A percentile compares a stretch with the other conserved stretches of the same genome.
phyloP scores from a whole-genome alignment of 2,329 filamentous ascomycete genomes.

The Aureobasidium sp. region DNA sequence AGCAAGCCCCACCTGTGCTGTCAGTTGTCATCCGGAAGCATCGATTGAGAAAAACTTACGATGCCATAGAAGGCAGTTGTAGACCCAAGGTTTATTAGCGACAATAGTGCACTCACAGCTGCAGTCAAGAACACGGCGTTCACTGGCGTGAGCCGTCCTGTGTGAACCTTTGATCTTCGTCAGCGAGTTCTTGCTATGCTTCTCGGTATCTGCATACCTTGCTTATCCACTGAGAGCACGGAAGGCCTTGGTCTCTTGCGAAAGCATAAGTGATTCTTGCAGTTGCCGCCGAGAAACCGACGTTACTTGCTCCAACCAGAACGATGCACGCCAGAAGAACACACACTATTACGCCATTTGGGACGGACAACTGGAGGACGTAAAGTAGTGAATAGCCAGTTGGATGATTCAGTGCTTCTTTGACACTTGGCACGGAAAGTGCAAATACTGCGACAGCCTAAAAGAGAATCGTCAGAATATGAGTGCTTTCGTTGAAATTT shows the following conservation, averaged over 20 bases:
- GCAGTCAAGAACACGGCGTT: slow-evolving; percentile 18
- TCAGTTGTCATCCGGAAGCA: background rate
- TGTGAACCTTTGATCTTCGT: slow-evolving; percentile 1
- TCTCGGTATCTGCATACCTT: background rate
- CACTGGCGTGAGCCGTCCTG: slow-evolving; percentile 1
- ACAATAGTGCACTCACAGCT: slow-evolving; percentile 16
- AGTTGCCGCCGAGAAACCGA: slow-evolving; percentile 1
- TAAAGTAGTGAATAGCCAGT: slow-evolving; percentile 33
- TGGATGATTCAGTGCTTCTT: slow-evolving; percentile 24
- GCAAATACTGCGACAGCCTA: slow-evolving; percentile 21
- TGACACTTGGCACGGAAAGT: slow-evolving; percentile 24
- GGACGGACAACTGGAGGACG: slow-evolving; percentile 23
- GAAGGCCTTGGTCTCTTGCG: slow-evolving; percentile 37
- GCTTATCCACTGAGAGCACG: slow-evolving; percentile 24
- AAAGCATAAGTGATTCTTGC: slow-evolving; percentile 36
- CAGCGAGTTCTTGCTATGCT: background rate
- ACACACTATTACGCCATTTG: background rate
- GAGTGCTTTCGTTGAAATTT: background rate
- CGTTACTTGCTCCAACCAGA: background rate
- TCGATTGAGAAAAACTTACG: background rate
- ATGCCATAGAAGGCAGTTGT: slow-evolving; percentile 18
- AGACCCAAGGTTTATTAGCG: slow-evolving; percentile 21
- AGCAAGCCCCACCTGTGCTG: background rate
- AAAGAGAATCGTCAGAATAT: background rate
- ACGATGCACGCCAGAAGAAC: background rate